Evolutionary conservation across 2,329 filamentous ascomycete species (phyloP), one percentile per base, ranked within the genome.

Genomic region (Pseudogymnoascus sp.): DNA sequence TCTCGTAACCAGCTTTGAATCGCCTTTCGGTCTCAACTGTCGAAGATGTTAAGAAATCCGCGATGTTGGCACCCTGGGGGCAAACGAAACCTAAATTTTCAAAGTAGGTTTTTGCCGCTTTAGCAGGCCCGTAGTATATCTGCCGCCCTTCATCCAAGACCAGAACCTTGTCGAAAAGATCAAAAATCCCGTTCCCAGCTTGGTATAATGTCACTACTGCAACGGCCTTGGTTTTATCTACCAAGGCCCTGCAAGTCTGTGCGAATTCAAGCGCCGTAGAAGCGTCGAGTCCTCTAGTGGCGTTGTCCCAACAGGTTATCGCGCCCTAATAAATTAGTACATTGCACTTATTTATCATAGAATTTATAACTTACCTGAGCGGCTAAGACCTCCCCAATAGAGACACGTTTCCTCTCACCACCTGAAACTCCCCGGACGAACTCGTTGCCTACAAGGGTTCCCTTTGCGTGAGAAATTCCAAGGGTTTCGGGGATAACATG

Each of bases 91-190:
- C 85, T 1, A 84, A 71, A 0, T 75, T 71, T 66, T 87, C 83
- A 77, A 89, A 85, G 66, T 85, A 89, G 0, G 82, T 80, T 3
- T 76, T 72, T 0, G 85, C 85, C 62, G 84, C 75, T 5, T 76
- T 71, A 63, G 77, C 73, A 0, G 83, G 78, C 0, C 85, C 85
- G 64, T 85, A 88, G 72, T 79, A 89, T 52, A 87, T 77, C 65
- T 88, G 71, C 62, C 83, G 82, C 52, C 85, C 85, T 61, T 83
- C 79, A 55, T 88, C 84, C 3, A 89, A 76, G 7, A 89, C 79
- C 0, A 88, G 74, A 0, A 88, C 84, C 67, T 88, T 89, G 68
- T 89, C 84, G 67, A 89, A 88, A 0, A 84, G 76, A 23, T 86
- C 75, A 68, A 86, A 88, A 61, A 89, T 88, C 21, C 80, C 82